Base-by-base conservation (phyloP, 2,329 filamentous ascomycete genomes). In the Colletotrichum sp. region DNA sequence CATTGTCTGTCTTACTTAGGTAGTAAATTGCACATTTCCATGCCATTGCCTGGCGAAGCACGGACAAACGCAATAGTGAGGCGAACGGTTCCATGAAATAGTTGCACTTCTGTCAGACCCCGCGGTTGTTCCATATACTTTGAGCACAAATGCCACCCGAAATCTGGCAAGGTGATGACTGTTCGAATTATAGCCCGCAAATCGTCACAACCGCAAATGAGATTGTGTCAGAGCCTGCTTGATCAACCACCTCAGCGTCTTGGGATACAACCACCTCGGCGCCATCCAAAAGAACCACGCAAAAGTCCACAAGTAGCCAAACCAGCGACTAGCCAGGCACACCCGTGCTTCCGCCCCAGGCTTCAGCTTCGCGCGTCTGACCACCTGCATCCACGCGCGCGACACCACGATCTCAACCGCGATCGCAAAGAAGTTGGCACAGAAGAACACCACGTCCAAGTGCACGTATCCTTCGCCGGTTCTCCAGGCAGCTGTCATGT, bases 401-500 rank as follows among this genome's bases (percentile, higher is more conserved):
- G 59, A 64, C 16, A 57, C 22, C 4, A 13, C 6, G 15, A 57
- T 57, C 61, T 71, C 69, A 25, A 27, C 39, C 16, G 16, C 36
- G 11, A 57, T 22, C 8, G 25, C 61, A 12, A 71, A 12, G 61
- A 71, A 71, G n/a, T 71, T 71, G 15, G 44, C 39, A 25, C 59
- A 57, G 4, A 64, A 71, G 27, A 71, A 71, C 15, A 4, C 2
- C 1, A 71, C 12, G 3, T 71, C 61, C 27, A 34, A 16, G 9
- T 36, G 16, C 6, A 8, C 1, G 12, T 36, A 55, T 9, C 39
- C n/a, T 8, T 55, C n/a, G 0, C 61, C 59, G 8, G 52, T 65
- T 25, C 61, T 39, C 75, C 75, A 77, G 5, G 67, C 67, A n/a
- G 69, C 67, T 13, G 72, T 82, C 4, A 85, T 89, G 12, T 89